Evolutionary conservation across 257 asterid genomes (phyloP), one percentile per base, ranked within the genome.

Genomic region (Solanum ossicruentum): DNA sequence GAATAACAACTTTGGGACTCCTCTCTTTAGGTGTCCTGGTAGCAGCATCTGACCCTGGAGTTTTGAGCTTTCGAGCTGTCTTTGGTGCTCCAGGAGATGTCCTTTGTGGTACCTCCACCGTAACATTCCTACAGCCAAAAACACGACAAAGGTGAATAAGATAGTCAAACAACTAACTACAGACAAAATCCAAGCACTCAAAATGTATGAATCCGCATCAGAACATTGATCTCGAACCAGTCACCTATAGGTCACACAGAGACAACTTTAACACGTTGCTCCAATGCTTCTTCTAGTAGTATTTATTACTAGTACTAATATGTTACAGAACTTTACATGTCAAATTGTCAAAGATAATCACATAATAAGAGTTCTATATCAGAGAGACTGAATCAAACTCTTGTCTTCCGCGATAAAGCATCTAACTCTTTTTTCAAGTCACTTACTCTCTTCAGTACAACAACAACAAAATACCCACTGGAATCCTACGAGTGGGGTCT

Each of bases 1-100:
- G 95, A 58, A 85, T 95, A 81, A 88, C 92, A 77, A 91, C 92
- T 82, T 90, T 93, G 11, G 96, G 92, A 88, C 92, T 92, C 88
- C 90, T 92, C 13, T 90, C 91, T 87, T 93, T 95, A 4, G 93
- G 91, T 43, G 91, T 91, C 85, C 88, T 89, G 89, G 90, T 88
- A 11, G 79, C 85, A 52, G 91, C 84, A 84, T 89, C 93, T 36
- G 89, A 83, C 61, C 89, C 90, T 51, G 82, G 11, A 36, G 88
- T 78, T 87, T 89, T 93, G 82, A 89, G 90, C 91, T 92, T 92
- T 71, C 92, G 85, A 85, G 88, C 87, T 17, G 92, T 87, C 77
- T 88, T 91, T 55, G 98, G 83, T 2, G 92, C 89, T 47, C 86
- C 82, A 1, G 93, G 92, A 87, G 95, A 89, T 41, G 85, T 85